These are phyloP conservation scores for Taiozyma sp. DNA, from an alignment of 1,139 yeast genomes.

Conservation along the genomic window DNA sequence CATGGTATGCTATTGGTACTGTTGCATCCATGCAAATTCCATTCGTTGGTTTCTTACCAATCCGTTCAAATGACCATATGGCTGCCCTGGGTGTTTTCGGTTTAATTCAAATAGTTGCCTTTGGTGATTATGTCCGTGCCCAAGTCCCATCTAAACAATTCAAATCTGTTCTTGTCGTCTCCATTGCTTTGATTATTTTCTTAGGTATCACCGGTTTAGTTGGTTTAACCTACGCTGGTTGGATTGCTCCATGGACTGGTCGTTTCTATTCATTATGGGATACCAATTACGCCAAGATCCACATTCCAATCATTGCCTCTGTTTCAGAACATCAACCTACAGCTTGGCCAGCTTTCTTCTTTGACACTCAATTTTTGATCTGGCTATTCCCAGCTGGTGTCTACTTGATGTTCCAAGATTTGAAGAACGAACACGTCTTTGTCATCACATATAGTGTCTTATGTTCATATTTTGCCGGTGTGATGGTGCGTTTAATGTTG, in stretches of 20 bases:
- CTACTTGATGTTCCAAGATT: slow-evolving; percentile 82
- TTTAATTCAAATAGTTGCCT: slow-evolving; percentile 81
- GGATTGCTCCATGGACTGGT: slow-evolving; percentile 99
- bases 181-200: slow-evolving; percentile 49
- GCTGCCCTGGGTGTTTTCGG: slow-evolving; percentile 98
- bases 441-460: slow-evolving; percentile 86
- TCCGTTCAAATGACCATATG: slow-evolving; percentile 97
- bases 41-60: slow-evolving; percentile 95
- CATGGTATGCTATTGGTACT: slow-evolving; percentile 97
- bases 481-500: slow-evolving; percentile 97
- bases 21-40: slow-evolving; percentile 99
- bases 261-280: slow-evolving; percentile 99
- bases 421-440: slow-evolving; percentile 89
- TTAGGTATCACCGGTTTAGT: slow-evolving; percentile 71
- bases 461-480: slow-evolving; percentile 98
- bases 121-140: slow-evolving; percentile 77
- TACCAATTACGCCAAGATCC: slow-evolving; percentile 94
- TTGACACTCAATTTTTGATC: slow-evolving; percentile 86
- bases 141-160: slow-evolving; percentile 74
- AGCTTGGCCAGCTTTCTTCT: slow-evolving; percentile 98
- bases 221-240: slow-evolving; percentile 81
- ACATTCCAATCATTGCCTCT: slow-evolving; percentile 97
- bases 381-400: slow-evolving; percentile 99
- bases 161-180: slow-evolving; percentile 61
- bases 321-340: slow-evolving; percentile 99